Percentiles rank a stretch among this genome's conserved stretches.
These are phyloP conservation scores for Plasmodium sp. DNA, from an alignment of 169 alveolate genomes.

Conservation along the genomic window DNA sequence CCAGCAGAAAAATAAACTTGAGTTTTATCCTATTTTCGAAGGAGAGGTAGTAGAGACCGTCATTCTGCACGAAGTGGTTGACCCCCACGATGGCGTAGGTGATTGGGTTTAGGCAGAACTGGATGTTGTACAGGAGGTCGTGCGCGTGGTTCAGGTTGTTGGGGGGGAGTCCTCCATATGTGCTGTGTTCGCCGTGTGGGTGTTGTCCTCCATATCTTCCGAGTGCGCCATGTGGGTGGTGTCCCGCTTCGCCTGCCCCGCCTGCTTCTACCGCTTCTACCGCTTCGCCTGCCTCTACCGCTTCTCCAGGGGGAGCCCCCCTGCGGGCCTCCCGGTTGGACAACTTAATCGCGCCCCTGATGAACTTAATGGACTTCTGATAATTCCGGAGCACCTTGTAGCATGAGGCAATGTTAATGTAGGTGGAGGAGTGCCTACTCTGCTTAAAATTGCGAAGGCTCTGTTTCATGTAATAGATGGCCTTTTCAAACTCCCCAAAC, in stretches of 20 bases:
- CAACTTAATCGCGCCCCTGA: slow-evolving; percentile 44
- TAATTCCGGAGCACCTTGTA: slow-evolving; percentile 53
- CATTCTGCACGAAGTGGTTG: slow-evolving; percentile 53
- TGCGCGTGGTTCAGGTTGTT: slow-evolving; percentile 15
- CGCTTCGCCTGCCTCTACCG: neutral
- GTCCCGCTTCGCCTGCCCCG: neutral
- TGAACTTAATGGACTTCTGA: slow-evolving; percentile 42
- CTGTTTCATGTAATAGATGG: slow-evolving; percentile 79
- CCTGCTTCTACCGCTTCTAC: too few species aligned
- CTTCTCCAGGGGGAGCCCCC: neutral
- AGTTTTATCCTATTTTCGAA: slow-evolving; percentile 50
- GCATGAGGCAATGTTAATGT: slow-evolving; percentile 72
- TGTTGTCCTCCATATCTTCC: too few species aligned
- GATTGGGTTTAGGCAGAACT: slow-evolving; percentile 61
- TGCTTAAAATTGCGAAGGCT: slow-evolving; percentile 64
- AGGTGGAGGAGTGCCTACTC: slow-evolving; percentile 60
- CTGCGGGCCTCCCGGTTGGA: slow-evolving; percentile 26
- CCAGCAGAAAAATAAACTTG: slow-evolving; percentile 24
- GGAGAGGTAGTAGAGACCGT: slow-evolving; percentile 49
- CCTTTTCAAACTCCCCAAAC: slow-evolving; percentile 78
- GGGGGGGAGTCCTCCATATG: neutral
- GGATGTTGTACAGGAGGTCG: slow-evolving; percentile 56
- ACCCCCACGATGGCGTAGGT: slow-evolving; percentile 67
- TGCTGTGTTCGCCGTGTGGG: neutral
- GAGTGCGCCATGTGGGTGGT: slow-evolving; percentile 1